Conservation (phyloP, 2,329 filamentous ascomycete genomes). For the Exophiala phaeomuriformis region DNA sequence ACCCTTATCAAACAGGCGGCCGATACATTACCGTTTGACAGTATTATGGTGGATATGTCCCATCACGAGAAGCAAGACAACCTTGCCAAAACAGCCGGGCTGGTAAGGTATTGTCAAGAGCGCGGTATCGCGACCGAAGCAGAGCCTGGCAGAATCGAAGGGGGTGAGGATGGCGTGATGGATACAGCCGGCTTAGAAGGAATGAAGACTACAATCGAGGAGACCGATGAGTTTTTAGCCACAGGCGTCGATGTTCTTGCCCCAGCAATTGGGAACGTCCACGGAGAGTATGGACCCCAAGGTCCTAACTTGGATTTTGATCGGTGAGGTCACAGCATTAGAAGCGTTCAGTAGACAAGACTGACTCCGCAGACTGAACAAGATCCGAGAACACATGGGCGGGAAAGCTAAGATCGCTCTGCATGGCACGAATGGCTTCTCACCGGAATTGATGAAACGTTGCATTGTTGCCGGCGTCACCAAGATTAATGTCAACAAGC, state of each 20-base stretch:
- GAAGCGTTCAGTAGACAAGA: too few relatives aligned
- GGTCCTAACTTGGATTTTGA: too few relatives aligned
- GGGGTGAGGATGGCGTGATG: slow-evolving; percentile 66
- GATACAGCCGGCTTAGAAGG: slow-evolving; percentile 59
- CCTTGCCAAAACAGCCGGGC: slow-evolving; percentile 54
- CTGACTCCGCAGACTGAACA: slow-evolving; percentile 32
- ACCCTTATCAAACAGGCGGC: slow-evolving; percentile 56
- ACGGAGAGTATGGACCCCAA: slow-evolving; percentile 40
- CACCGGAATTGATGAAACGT: slow-evolving; percentile 47
- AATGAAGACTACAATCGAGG: slow-evolving; percentile 59
- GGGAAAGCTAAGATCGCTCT: slow-evolving; percentile 48
- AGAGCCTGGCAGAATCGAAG: slow-evolving; percentile 64
- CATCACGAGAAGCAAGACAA: slow-evolving; percentile 67
- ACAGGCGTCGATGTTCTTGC: slow-evolving; percentile 69
- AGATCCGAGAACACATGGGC: slow-evolving; percentile 45
- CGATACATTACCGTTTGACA: slow-evolving; percentile 53
- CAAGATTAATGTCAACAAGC: slow-evolving; percentile 55
- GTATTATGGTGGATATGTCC: slow-evolving; percentile 71
- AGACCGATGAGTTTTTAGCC: slow-evolving; percentile 62
- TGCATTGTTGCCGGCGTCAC: slow-evolving; percentile 51
- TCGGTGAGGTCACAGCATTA: too few relatives aligned
- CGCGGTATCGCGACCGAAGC: slow-evolving; percentile 63
- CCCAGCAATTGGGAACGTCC: slow-evolving; percentile 69
- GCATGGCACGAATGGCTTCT: slow-evolving; percentile 54
- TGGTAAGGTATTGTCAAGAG: slow-evolving; percentile 57